A percentile compares a stretch with the other conserved stretches of the same genome.
phyloP scores from a whole-genome alignment of 257 asterid genomes.

The Jacaranda copaia region DNA sequence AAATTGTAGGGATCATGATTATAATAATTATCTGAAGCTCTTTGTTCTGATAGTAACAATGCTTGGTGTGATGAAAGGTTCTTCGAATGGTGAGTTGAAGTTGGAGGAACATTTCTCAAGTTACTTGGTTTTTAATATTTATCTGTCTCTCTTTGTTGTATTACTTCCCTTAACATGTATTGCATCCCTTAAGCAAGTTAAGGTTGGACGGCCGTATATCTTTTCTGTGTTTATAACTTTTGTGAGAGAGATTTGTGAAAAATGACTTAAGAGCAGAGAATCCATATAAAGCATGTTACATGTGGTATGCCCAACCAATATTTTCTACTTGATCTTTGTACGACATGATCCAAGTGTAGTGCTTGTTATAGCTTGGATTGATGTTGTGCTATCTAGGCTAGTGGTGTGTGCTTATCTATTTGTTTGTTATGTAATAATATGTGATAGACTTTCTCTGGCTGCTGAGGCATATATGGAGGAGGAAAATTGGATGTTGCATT shows the following conservation, averaged over 20 bases:
- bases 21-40: neutral
- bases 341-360: neutral
- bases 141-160: neutral
- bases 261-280: neutral
- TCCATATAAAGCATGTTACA: neutral
- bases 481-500: too few species aligned
- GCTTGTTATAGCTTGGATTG: neutral
- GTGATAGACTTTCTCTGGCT: neutral
- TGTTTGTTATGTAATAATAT: neutral
- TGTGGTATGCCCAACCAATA: neutral
- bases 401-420: neutral
- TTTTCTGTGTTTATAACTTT: neutral
- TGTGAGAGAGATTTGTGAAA: neutral
- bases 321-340: neutral
- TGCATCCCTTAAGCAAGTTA: neutral
- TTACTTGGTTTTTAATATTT: neutral
- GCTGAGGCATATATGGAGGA: neutral
- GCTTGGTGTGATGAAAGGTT: neutral
- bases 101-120: neutral
- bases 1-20: neutral
- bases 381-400: neutral
- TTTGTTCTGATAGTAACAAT: neutral
- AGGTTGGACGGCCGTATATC: neutral
- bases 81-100: neutral
- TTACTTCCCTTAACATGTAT: neutral